Base-by-base conservation (phyloP, 805 yeast species). In the Wickerhamomyces hampshirensis region DNA sequence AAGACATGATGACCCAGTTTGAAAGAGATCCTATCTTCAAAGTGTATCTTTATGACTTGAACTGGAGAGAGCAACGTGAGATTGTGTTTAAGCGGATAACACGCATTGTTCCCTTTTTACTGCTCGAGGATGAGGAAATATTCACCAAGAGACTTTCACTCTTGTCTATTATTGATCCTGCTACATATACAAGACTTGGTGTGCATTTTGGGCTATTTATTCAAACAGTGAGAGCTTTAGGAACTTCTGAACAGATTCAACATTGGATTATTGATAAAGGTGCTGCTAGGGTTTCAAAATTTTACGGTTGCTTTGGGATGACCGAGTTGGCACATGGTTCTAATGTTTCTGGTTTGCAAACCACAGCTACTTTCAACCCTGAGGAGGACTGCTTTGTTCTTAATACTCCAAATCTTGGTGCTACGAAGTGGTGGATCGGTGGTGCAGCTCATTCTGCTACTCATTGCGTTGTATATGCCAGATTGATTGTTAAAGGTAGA, bases 391-490 rank as follows among this genome's bases (percentile, higher is more conserved):
- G 78, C 47, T 84, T 88, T 51, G 56, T 72, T 37, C 78, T 88
- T 48, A 74, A 84, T 56, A 88, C 97, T 12, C 97, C 97, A 2
- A 84, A 88, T 55, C 60, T 84, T 39, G 89, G 93, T 28, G 96
- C 97, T 28, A 88, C 96, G 19, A 88, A 88, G 62, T 88, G 97
- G 96, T 88, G 97, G 97, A 88, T 88, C 51, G 97, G 97, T 30
- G 97, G 97, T 53, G 96, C 96, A 28, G 96, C 96, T 8, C 94
- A 86, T 61, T 80, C 94, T 16, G 87, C 96, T 7, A 86, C 89
- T 23, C 96, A 89, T 63, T 68, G 85, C 18, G 77, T 81, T 14
- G 83, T 77, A 21, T 89, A 80, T 59, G 96, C 96, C 8, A 71
- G 96, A 43, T 69, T 89, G 43, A 75, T 84, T 37, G 86, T 84